These are phyloP conservation scores for Arachis monticola DNA, from an alignment of 331 rosid species.

Conservation along the genomic window DNA sequence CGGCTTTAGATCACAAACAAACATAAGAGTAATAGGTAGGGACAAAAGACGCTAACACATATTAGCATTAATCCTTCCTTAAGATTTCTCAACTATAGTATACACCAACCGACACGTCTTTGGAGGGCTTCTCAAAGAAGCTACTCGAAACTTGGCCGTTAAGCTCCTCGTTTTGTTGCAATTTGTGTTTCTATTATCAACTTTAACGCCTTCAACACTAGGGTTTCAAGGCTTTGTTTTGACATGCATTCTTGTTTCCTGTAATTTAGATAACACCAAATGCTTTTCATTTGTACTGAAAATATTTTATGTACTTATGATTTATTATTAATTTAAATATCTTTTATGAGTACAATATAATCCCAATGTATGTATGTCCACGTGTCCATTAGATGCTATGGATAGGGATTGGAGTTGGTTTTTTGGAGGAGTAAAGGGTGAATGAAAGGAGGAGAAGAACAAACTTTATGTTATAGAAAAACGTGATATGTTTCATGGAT, in stretches of 20 bases:
- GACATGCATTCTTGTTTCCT: slow-evolving; percentile 4
- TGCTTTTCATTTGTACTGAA: no score
- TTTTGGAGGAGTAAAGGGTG: slow-evolving; percentile 31
- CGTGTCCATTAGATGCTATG: slow-evolving; percentile 8
- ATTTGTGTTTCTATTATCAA: slow-evolving; percentile 16
- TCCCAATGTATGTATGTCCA: neutral
- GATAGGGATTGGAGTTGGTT: neutral
- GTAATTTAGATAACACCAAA: neutral
- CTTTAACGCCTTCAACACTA: slow-evolving; percentile 46
- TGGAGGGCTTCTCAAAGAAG: slow-evolving; percentile 60
- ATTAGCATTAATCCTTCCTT: slow-evolving; percentile 20
- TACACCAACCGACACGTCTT: slow-evolving; percentile 51
- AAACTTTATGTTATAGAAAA: slow-evolving; percentile 27
- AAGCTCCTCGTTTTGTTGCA: slow-evolving; percentile 47
- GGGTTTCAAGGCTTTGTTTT: slow-evolving; percentile 44
- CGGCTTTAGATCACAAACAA: neutral
- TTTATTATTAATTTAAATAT: no score
- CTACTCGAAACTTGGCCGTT: slow-evolving; percentile 58
- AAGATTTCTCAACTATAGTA: slow-evolving; percentile 2
- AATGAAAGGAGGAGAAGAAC: slow-evolving; percentile 25
- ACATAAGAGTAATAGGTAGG: neutral
- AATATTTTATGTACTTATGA: no score
- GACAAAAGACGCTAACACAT: slow-evolving; percentile 21
- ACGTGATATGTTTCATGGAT: slow-evolving; percentile 26
- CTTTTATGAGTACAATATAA: neutral